These are phyloP conservation scores for Metschnikowia corniflorae DNA, from an alignment of 805 yeast genomes.

Conservation along the genomic window DNA sequence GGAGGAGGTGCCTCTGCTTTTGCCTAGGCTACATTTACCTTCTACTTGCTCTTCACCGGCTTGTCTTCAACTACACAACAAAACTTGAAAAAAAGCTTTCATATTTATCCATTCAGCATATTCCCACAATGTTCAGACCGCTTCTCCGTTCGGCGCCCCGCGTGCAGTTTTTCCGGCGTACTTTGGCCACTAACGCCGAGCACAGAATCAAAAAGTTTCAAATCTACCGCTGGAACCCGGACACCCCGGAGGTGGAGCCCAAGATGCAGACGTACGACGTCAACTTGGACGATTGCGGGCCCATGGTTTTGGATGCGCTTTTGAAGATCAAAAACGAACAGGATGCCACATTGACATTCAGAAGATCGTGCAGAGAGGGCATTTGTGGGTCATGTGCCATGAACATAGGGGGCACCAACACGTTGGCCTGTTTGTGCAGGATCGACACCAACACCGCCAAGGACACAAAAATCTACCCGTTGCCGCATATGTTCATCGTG, in stretches of 20 bases:
- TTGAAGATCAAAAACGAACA: slow-evolving; percentile 94
- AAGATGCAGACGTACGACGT: slow-evolving; percentile 76
- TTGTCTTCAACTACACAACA: not conserved
- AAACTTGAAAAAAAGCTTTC: no score
- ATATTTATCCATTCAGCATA: no score
- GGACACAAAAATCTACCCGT: slow-evolving; percentile 86
- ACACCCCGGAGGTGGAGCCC: slow-evolving; percentile 90
- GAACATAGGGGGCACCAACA: slow-evolving; percentile 98
- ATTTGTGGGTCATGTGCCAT: slow-evolving; percentile 99
- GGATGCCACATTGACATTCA: slow-evolving; percentile 90
- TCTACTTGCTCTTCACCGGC: not conserved
- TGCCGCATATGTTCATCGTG: slow-evolving; percentile 97
- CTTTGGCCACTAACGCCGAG: slow-evolving; percentile 38
- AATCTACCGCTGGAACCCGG: slow-evolving; percentile 98
- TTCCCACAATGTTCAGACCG: slow-evolving; percentile 13
- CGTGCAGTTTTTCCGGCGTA: slow-evolving; percentile 14
- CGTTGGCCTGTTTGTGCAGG: slow-evolving; percentile 93
- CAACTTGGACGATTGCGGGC: slow-evolving; percentile 90
- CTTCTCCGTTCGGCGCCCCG: slow-evolving; percentile 16
- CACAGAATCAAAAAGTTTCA: slow-evolving; percentile 78
- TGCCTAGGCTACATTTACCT: not conserved
- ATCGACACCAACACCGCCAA: slow-evolving; percentile 76
- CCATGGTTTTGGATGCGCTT: slow-evolving; percentile 95
- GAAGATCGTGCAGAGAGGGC: slow-evolving; percentile 99
- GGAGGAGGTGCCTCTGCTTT: not conserved